A percentile compares a stretch with the other conserved stretches of the same genome.
Evolutionary conservation across 306 rosid species (phyloP).

Genomic region (Quercus aquifolioides): DNA sequence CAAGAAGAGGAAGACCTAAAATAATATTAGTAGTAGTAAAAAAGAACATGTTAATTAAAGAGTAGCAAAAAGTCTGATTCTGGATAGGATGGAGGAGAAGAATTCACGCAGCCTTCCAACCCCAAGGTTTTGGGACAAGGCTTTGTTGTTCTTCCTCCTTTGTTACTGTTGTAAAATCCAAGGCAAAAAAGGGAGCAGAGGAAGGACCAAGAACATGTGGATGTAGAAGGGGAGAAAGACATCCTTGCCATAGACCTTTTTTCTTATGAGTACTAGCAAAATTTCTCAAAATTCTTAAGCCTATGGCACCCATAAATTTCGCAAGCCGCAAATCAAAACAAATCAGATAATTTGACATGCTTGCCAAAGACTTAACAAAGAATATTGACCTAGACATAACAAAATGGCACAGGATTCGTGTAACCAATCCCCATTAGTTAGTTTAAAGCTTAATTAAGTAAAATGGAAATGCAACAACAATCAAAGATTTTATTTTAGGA

Average conservation of each 20-base stretch:
- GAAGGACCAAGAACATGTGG: neutral
- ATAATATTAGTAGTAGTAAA: too few species aligned
- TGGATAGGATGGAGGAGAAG: too few species aligned
- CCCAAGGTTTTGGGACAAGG: too few species aligned
- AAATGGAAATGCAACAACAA: neutral
- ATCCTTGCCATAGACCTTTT: neutral
- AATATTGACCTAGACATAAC: neutral
- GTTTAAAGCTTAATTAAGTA: neutral
- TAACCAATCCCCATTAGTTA: neutral
- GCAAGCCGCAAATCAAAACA: too few species aligned
- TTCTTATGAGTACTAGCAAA: too few species aligned
- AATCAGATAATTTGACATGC: neutral
- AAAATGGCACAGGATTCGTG: neutral
- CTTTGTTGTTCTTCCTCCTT: neutral
- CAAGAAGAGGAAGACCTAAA: too few species aligned
- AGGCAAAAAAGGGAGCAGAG: neutral
- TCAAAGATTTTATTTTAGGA: neutral
- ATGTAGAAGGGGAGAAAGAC: neutral
- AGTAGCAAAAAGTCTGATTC: too few species aligned
- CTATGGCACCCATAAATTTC: too few species aligned
- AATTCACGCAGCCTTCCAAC: too few species aligned
- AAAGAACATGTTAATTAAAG: too few species aligned
- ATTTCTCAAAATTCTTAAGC: too few species aligned
- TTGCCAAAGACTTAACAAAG: neutral
- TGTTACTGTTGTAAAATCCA: neutral